phyloP scores from a whole-genome alignment of 805 yeast species.

The Priceomyces carsonii region DNA sequence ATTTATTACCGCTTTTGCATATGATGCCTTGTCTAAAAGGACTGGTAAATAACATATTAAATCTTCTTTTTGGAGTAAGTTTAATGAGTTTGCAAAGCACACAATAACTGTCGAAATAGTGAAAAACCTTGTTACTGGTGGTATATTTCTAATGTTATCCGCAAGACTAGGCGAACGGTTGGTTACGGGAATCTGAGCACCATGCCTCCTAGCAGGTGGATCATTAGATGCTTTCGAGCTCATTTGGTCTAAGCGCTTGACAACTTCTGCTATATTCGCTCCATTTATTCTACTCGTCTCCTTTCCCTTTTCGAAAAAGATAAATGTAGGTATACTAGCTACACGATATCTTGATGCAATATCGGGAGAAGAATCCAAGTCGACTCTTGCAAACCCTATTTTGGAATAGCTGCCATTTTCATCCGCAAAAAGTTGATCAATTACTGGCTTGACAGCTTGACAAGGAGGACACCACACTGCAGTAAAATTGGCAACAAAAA shows the following conservation, averaged over 20 bases:
- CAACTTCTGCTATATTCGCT: slow-evolving; percentile 24
- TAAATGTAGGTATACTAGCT: slow-evolving; percentile 42
- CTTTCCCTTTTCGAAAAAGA: slow-evolving; percentile 33
- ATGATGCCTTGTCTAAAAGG: slow-evolving; percentile 10
- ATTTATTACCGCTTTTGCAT: slow-evolving; percentile 3
- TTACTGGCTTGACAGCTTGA: slow-evolving; percentile 45
- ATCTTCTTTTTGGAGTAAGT: slow-evolving; percentile 14
- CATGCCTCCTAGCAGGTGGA: slow-evolving; percentile 14
- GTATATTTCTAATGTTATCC: slow-evolving; percentile 39
- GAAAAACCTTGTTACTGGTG: slow-evolving; percentile 62
- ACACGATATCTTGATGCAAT: slow-evolving; percentile 35
- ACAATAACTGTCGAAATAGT: slow-evolving; percentile 49
- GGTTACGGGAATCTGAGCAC: too few relatives aligned
- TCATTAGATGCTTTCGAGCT: slow-evolving; percentile 26
- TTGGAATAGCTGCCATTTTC: slow-evolving; percentile 23
- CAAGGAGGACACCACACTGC: slow-evolving; percentile 66
- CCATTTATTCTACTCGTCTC: slow-evolving; percentile 32
- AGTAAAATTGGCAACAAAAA: slow-evolving; percentile 52
- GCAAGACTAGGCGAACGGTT: slow-evolving; percentile 12
- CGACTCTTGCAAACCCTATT: slow-evolving; percentile 47
- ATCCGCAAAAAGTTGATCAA: slow-evolving; percentile 39
- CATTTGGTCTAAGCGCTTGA: slow-evolving; percentile 23
- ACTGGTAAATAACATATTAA: slow-evolving; percentile 14
- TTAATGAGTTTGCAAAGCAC: slow-evolving; percentile 33
- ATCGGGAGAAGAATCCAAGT: slow-evolving; percentile 40